Conservation (phyloP, 1,139 yeast species). For the Pichia terricola region DNA sequence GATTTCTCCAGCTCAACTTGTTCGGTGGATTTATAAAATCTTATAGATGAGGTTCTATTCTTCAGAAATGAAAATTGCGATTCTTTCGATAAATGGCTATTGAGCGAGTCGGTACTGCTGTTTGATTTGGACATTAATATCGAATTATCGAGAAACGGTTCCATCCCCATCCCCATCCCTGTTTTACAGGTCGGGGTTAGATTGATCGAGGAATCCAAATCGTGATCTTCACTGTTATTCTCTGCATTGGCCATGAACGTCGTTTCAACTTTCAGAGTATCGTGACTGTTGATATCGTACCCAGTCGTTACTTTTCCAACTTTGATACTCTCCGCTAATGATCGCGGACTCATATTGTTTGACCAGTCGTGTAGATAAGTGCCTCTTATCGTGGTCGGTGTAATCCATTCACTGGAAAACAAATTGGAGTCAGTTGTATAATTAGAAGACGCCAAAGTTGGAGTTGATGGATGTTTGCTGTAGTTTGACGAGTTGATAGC, state of each 20-base stretch:
- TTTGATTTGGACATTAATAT: neutral
- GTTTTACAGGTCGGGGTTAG: too few species aligned
- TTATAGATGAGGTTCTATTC: constrained; percentile 46
- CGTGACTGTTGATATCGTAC: neutral
- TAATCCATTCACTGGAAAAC: constrained; percentile 5
- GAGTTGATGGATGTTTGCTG: neutral
- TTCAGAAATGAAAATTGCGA: constrained; percentile 46
- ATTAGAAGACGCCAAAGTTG: neutral
- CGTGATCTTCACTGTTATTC: neutral
- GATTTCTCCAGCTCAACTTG: constrained; percentile 23
- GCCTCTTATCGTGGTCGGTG: constrained; percentile 9
- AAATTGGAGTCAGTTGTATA: neutral
- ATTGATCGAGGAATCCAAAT: neutral
- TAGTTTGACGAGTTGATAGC: neutral
- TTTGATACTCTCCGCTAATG: constrained; percentile 8
- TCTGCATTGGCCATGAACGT: neutral
- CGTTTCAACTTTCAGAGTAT: neutral
- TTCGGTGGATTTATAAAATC: constrained; percentile 39
- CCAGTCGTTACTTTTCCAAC: constrained; percentile 6
- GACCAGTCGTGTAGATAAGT: constrained; percentile 11
- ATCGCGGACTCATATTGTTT: constrained; percentile 8
- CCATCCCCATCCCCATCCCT: too few species aligned
- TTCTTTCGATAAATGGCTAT: constrained; percentile 8
- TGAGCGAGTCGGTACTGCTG: neutral
- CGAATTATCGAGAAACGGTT: neutral